These are phyloP conservation scores for Evansstolkia leycettana DNA, from an alignment of 495 filamentous ascomycete genomes.

Conservation along the genomic window DNA sequence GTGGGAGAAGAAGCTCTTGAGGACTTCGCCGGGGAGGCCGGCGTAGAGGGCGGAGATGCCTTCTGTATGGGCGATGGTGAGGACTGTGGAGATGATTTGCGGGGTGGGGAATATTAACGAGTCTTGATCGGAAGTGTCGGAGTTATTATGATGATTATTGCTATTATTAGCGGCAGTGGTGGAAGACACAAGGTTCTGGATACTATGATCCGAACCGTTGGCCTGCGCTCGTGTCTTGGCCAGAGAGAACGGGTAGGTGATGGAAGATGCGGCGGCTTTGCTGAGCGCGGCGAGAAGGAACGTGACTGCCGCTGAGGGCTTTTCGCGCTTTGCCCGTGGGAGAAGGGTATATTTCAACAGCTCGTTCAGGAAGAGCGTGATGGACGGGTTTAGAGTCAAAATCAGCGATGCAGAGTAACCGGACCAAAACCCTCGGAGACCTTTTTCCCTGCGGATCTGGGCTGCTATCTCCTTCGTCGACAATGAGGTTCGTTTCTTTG, in stretches of 20 bases:
- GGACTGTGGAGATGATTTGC: conserved; percentile 51
- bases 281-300: conserved; percentile 72
- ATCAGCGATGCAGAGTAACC: conserved; percentile 75
- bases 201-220: conserved; percentile 8
- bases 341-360: conserved; percentile 48
- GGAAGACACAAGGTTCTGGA: conserved; percentile 4
- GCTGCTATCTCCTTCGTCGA: conserved; percentile 47
- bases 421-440: conserved; percentile 73
- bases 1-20: conserved; percentile 79
- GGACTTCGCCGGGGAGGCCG: conserved; percentile 61
- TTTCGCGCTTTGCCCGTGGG: conserved; percentile 33
- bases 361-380: conserved; percentile 79
- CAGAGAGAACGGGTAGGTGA: conserved; percentile 80
- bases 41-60: conserved; percentile 63
- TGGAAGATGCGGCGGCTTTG: conserved; percentile 64
- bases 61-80: conserved; percentile 51
- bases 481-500: conserved; percentile 7
- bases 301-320: conserved; percentile 39
- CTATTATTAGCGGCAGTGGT: conserved; percentile 2
- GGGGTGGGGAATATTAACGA: conserved; percentile 18
- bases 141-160: conserved; percentile 8
- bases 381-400: conserved; percentile 72
- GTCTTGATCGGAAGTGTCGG: too few relatives aligned
- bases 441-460: conserved; percentile 58
- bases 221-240: conserved; percentile 69